Base-by-base conservation (phyloP, 2,329 filamentous ascomycete genomes). In the Cercospora janseana region DNA sequence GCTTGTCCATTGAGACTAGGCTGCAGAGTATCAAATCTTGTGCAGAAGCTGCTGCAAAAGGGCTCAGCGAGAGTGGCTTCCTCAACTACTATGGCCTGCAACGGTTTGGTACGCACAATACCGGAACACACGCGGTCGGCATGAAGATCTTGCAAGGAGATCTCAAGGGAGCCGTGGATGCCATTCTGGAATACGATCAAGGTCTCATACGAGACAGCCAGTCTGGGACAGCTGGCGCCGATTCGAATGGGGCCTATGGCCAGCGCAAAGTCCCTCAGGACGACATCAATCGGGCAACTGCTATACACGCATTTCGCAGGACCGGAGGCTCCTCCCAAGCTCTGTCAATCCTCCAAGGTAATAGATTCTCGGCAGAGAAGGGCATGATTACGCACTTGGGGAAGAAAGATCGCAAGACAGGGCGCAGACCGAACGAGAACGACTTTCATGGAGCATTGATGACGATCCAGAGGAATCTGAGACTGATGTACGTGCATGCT, bases 11-110 rank as follows among this genome's bases (percentile, higher is more conserved):
- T 28, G 61, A 52, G 40, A 68, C 68, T 52, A 72, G 69, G 21
- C 49, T 73, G 2, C 68, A 78, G 28, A 75, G 83, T 7, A 75
- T 65, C 32, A 65, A 69, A 29, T 66, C 74, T 4, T 72, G 80
- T 24, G 74, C 88, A 55, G 65, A 77, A 54, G 64, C 75, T 54
- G 77, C 88, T 1, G 73, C 95, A 43, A 73, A 79, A 32, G 81
- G 85, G 56, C 81, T 97, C 59, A 75, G 79, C 47, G 72, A 82
- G 34, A 79, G 85, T 35, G 93, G 93, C 2, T 98, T 94, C 75
- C 84, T 98, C 70, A 98, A 98, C 71, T 98, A 97, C 73, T 98
- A 91, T 65, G 93, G 93, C 6, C 82, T 97, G n/a, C 93, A 98
- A 71, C 84, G 93, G 18, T 98, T 98, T 63, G 93, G 93, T 21